Evolutionary conservation across 441 rosid genomes (phyloP), one percentile per base, ranked within the genome.

Genomic region (Gossypium lobatum): DNA sequence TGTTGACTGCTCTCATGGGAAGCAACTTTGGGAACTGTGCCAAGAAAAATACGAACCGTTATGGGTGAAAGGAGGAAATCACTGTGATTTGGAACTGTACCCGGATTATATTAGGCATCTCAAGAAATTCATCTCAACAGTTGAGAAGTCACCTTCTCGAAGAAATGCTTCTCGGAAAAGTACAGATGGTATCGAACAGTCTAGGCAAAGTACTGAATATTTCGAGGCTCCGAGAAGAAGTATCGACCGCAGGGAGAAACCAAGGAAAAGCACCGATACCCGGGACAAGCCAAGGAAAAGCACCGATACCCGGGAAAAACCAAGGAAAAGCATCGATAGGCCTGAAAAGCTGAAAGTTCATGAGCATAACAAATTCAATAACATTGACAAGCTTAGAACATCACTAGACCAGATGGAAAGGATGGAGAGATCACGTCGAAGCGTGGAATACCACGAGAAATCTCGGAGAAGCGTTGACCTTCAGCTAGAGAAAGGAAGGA

Each of bases 11-110:
- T 87, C 93, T 6, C 91, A 89, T 11, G 93, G 93, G 42, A 89
- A 81, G 85, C 91, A 85, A 55, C 88, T 89, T 13, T 87, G 93
- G 93, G 91, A 89, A 70, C 83, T 89, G 26, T 89, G 91, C 81
- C 87, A 83, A 76, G 89, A 83, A 81, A 87, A 87, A 77, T 87
- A 89, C 20, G 93, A 89, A 48, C 93, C 93, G 5, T 60, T 89
- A 70, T 89, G 93, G 93, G 75, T 87, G 65, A 82, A 81, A 79
- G 93, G 88, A 3, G 93, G 93, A 52, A 87, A 83, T 65, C 93
- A 89, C 78, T 87, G 93, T 72, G 82, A 87, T 74, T 77, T 87
- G 77, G 93, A 89, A 68, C 81, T 81, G 64, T 85, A 76, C 70
- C 93, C 93, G 0, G 93, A 89, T 16, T 87, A 89, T 78, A 78